These are phyloP conservation scores for Talaromyces sp. DNA, from an alignment of 2,329 filamentous ascomycete species.

Conservation along the genomic window DNA sequence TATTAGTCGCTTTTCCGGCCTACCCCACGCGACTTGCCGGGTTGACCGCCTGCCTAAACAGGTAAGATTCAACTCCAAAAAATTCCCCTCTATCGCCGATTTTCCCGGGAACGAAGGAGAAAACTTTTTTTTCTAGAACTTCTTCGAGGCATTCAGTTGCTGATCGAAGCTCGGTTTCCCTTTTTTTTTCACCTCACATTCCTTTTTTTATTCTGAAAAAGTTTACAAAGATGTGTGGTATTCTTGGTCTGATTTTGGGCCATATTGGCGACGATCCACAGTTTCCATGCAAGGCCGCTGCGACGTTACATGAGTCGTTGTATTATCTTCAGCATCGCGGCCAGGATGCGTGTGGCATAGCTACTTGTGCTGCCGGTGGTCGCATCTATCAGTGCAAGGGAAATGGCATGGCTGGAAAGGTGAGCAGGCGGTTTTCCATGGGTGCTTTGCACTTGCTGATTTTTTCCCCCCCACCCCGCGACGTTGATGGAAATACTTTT, in stretches of 20 bases:
- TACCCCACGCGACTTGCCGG: too few species aligned
- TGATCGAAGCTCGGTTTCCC: not conserved
- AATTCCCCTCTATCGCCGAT: not conserved
- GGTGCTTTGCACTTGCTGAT: not conserved
- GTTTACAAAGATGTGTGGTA: slow-evolving; percentile 54
- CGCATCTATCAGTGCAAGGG: slow-evolving; percentile 87
- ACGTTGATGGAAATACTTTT: not conserved
- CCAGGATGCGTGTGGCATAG: slow-evolving; percentile 85
- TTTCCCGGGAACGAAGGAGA: slow-evolving; percentile 9
- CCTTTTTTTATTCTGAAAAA: slow-evolving; percentile 10
- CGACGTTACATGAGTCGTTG: slow-evolving; percentile 67
- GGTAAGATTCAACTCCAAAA: not conserved
- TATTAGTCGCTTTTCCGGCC: not conserved
- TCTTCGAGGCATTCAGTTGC: slow-evolving; percentile 13
- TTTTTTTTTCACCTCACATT: not conserved
- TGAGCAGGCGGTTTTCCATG: slow-evolving; percentile 30
- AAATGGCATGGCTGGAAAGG: slow-evolving; percentile 78
- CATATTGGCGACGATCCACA: slow-evolving; percentile 43
- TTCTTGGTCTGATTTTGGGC: slow-evolving; percentile 58
- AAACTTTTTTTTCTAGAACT: slow-evolving; percentile 2
- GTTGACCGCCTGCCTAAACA: slow-evolving; percentile 5
- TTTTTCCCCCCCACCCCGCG: not conserved
- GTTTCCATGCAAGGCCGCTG: slow-evolving; percentile 37
- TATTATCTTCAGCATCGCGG: slow-evolving; percentile 72
- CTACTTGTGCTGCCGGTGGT: slow-evolving; percentile 68